Evolutionary conservation across 768 basidiomycete genomes (phyloP), one percentile per base, ranked within the genome.

Genomic region (Kwoniella sp.): DNA sequence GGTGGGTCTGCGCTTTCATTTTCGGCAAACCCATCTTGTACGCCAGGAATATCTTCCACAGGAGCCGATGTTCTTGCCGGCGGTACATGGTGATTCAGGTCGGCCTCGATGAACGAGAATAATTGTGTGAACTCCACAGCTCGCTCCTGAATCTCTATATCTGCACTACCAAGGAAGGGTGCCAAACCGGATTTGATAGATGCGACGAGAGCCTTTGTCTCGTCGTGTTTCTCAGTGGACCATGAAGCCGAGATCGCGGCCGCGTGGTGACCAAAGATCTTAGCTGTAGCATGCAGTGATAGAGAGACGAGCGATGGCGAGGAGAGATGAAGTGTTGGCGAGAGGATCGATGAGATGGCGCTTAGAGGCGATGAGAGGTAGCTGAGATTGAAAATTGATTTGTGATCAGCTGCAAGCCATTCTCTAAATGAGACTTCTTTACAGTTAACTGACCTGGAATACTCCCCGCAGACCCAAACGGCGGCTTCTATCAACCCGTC

Each of bases 391-490:
- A 40, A 6, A 46, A 26, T 49, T 1, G 53, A 3, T 59, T 33
- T n/a, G n/a, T 19, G 29, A 27, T 58, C 24, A 58, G 56, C 44
- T 48, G 19, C 25, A 6, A 33, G 17, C 22, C 13, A 5, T 46
- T 17, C 50, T 26, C 12, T 19, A 6, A 17, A 24, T 19, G 40
- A n/a, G n/a, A n/a, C n/a, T n/a, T n/a, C n/a, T n/a, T n/a, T n/a
- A n/a, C 5, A 26, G 33, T 44, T 29, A 9, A 82, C 88, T 77
- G 70, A 93, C 94, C 87, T 84, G 84, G 89, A 88, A 77, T 92
- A 91, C 80, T 99, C 96, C 21, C 94, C 95, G 66, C 91, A 92
- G 69, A 97, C 90, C 90, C 91, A 99, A 5, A 92, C 92, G 10
- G 93, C 94, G 0, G 94, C 96, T 86, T 90, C 92, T 1, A 96